Percentiles rank a stretch among this genome's conserved stretches.
Conservation (phyloP, 2,329 filamentous ascomycete genomes). For the Rhinocladiella similis region DNA sequence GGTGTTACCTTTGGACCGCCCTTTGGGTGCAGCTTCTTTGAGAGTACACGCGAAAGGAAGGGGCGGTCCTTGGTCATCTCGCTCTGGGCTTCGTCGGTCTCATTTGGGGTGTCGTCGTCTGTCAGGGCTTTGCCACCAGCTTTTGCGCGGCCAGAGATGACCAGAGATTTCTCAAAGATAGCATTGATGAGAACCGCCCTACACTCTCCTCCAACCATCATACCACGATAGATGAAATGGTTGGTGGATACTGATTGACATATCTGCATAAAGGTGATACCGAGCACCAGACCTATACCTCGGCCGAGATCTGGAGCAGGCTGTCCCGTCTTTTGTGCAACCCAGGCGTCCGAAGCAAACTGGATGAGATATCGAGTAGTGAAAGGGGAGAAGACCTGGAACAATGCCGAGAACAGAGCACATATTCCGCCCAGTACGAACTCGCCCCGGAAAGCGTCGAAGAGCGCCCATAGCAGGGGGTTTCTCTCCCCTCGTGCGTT, state of each 20-base stretch:
- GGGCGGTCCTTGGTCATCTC: slow-evolving; percentile 36
- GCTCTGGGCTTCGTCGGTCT: slow-evolving; percentile 46
- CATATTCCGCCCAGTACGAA: slow-evolving; percentile 82
- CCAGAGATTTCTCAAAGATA: slow-evolving; percentile 92
- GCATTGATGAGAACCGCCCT: slow-evolving; percentile 79
- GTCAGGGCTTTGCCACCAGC: slow-evolving; percentile 68
- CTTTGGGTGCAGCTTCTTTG: slow-evolving; percentile 42
- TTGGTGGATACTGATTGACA: slow-evolving; percentile 77
- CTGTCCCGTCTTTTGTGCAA: slow-evolving; percentile 53
- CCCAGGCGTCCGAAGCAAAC: slow-evolving; percentile 78
- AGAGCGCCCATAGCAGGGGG: slow-evolving; percentile 76
- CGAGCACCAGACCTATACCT: slow-evolving; percentile 81
- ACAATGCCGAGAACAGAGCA: slow-evolving; percentile 69
- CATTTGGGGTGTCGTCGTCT: slow-evolving; percentile 51
- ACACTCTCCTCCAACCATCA: slow-evolving; percentile 84
- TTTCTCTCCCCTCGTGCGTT: slow-evolving; percentile 67
- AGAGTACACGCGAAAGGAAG: slow-evolving; percentile 29
- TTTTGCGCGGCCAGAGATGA: slow-evolving; percentile 81
- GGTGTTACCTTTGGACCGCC: slow-evolving; percentile 39
- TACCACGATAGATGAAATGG: slow-evolving; percentile 90
- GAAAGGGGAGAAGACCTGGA: slow-evolving; percentile 81
- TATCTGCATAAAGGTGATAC: slow-evolving; percentile 82
- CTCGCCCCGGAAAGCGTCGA: slow-evolving; percentile 82
- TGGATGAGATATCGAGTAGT: slow-evolving; percentile 81
- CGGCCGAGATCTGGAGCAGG: slow-evolving; percentile 68